A percentile compares a stretch with the other conserved stretches of the same genome.
These are phyloP conservation scores for Aegilops longissima DNA, from an alignment of 176 grass and related monocot species.

Conservation along the genomic window DNA sequence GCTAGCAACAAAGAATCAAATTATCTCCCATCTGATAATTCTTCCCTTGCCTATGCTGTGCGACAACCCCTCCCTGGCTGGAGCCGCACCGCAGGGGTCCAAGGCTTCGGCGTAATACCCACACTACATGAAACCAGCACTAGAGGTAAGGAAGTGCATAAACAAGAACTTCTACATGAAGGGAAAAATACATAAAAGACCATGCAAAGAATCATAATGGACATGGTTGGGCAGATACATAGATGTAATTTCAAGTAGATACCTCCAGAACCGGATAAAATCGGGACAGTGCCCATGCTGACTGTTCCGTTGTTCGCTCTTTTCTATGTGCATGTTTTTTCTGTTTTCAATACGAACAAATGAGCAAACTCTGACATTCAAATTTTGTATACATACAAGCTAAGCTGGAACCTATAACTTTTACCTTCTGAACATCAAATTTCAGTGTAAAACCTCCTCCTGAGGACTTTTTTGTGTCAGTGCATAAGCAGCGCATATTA, in stretches of 20 bases:
- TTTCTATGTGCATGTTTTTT: slow-evolving; percentile 76
- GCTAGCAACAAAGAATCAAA: too few species aligned
- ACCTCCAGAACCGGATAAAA: slow-evolving; percentile 99
- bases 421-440: slow-evolving; percentile 93
- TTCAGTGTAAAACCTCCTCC: slow-evolving; percentile 81
- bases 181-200: slow-evolving; percentile 17
- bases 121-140: neutral
- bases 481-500: slow-evolving; percentile 89
- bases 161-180: slow-evolving; percentile 12
- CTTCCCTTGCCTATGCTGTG: neutral
- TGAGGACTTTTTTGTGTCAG: slow-evolving; percentile 77
- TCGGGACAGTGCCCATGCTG: slow-evolving; percentile 74
- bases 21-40: neutral
- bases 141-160: neutral
- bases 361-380: slow-evolving; percentile 19
- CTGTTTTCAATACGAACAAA: slow-evolving; percentile 43
- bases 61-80: neutral
- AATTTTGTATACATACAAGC: slow-evolving; percentile 15
- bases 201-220: slow-evolving; percentile 11
- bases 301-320: slow-evolving; percentile 73
- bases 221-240: slow-evolving; percentile 21
- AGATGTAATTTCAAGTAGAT: slow-evolving; percentile 24
- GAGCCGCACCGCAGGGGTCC: neutral
- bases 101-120: neutral
- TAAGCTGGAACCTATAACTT: neutral